Percentiles rank a stretch among this genome's conserved stretches.
phyloP scores from a whole-genome alignment of 768 basidiomycete genomes.

The Pholiota molesta region DNA sequence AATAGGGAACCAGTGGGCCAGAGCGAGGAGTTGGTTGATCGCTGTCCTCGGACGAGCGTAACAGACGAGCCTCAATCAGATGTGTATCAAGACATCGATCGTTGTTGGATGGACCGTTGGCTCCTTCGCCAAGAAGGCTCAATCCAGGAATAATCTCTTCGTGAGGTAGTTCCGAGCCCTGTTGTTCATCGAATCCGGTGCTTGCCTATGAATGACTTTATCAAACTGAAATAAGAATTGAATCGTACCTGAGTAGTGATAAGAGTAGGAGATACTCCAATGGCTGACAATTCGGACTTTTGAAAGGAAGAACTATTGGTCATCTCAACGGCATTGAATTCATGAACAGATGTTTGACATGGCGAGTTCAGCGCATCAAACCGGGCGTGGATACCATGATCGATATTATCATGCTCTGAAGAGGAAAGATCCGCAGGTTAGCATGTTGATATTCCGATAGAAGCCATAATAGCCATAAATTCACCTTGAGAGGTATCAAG shows the following conservation, averaged over 20 bases:
- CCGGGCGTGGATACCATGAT: conserved; percentile 11
- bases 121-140: conserved; percentile 5
- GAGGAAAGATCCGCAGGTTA: conserved; percentile 16
- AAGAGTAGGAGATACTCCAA: conserved; percentile 5
- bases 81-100: conserved; percentile 1
- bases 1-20: conserved; percentile 8
- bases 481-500: conserved; percentile 22
- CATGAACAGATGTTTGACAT: conserved; percentile 16
- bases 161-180: conserved; percentile 7
- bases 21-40: conserved; percentile 6
- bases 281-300: conserved; percentile 12
- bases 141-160: conserved; percentile 11
- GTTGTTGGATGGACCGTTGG: conserved; percentile 6
- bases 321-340: conserved; percentile 5
- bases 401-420: conserved; percentile 8
- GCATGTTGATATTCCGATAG: conserved; percentile 16
- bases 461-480: conserved; percentile 10
- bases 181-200: conserved; percentile 11
- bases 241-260: conserved; percentile 14
- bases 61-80: conserved; percentile 1
- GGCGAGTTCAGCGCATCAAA: conserved; percentile 14
- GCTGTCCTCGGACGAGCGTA: neutral
- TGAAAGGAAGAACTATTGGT: conserved; percentile 4
- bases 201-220: conserved; percentile 11
- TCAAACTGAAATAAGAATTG: conserved; percentile 7